phyloP scores from a whole-genome alignment of 2,329 filamentous ascomycete species.

The Acephala macrosclerotiorum region DNA sequence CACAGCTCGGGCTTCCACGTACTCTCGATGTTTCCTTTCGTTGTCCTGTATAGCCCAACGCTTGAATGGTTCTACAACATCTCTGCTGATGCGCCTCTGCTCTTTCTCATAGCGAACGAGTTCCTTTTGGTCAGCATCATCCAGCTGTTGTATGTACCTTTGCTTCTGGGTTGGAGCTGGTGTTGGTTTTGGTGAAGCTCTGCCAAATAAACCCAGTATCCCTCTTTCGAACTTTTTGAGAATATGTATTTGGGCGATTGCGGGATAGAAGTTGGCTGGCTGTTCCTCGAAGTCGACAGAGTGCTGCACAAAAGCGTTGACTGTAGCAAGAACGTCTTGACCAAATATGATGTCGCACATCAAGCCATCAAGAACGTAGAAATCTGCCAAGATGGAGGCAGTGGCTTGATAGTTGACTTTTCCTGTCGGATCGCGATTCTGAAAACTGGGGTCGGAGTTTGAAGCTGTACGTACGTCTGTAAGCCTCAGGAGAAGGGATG shows the following conservation, averaged over 20 bases:
- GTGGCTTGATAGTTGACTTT: not conserved
- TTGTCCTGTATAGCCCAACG: not conserved
- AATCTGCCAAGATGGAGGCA: not conserved
- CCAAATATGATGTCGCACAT: not conserved
- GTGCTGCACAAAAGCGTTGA: slow-evolving; percentile 4
- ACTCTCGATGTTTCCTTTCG: not conserved
- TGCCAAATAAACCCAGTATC: not conserved
- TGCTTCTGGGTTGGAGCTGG: not conserved
- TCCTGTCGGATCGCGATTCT: not conserved
- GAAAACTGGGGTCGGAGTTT: not conserved
- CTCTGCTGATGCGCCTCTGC: not conserved
- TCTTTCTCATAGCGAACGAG: not conserved
- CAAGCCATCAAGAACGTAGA: not conserved
- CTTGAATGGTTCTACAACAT: not conserved
- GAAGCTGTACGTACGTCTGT: not conserved
- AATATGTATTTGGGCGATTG: slow-evolving; percentile 1
- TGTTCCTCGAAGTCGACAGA: not conserved
- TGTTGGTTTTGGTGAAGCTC: not conserved
- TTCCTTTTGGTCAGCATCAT: not conserved
- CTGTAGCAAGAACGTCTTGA: slow-evolving; percentile 2
- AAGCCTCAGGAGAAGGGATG: not conserved
- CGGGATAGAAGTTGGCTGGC: not conserved
- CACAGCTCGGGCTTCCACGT: not conserved
- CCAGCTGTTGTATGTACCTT: not conserved
- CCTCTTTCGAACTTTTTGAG: not conserved